A percentile compares a stretch with the other conserved stretches of the same genome.
phyloP scores from a whole-genome alignment of 345 rosid genomes.

The Hibiscus syriacus region DNA sequence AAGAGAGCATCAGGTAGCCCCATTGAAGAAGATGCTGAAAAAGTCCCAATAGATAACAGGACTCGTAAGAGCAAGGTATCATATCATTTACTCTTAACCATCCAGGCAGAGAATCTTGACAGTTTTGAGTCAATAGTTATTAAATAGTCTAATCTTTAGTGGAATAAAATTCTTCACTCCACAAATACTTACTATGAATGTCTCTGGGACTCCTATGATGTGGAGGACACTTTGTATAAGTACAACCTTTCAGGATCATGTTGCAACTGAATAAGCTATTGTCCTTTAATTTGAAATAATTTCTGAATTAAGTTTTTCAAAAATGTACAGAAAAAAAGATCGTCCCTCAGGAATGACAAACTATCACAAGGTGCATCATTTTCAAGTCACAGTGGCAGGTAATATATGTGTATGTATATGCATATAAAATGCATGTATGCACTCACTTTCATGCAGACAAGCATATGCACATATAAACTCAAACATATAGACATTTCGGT shows the following conservation, averaged over 20 bases:
- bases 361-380: slow-evolving; percentile 35
- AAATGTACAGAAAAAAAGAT: slow-evolving; percentile 53
- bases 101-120: background rate
- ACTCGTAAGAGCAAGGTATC: slow-evolving; percentile 61
- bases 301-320: slow-evolving; percentile 6
- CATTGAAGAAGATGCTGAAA: slow-evolving; percentile 36
- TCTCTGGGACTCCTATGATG: background rate
- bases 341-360: slow-evolving; percentile 44
- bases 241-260: background rate
- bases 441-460: background rate
- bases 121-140: background rate
- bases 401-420: slow-evolving; percentile 9
- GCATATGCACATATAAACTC: background rate
- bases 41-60: slow-evolving; percentile 49
- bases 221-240: background rate
- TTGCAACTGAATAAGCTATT: background rate
- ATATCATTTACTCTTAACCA: slow-evolving; percentile 20
- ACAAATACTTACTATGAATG: background rate
- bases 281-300: background rate
- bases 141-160: background rate
- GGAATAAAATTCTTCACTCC: background rate
- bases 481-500: background rate
- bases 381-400: slow-evolving; percentile 57
- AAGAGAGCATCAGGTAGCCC: slow-evolving; percentile 47
- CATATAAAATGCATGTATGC: background rate